Percentiles rank a stretch among this genome's conserved stretches.
Conservation (phyloP, 306 rosid genomes). For the Acacia confusa region DNA sequence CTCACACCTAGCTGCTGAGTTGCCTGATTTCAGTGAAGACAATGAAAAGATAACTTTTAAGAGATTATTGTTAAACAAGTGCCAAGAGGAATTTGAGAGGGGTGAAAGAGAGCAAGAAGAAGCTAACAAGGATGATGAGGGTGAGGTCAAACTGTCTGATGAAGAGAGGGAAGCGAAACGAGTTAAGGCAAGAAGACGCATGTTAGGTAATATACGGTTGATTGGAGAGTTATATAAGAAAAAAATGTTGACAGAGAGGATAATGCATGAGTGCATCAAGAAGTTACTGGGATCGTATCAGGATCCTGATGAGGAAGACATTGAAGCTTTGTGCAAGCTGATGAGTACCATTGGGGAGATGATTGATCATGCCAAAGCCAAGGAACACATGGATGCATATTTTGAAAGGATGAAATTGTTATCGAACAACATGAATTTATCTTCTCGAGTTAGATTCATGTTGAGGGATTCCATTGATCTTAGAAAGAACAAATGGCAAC, state of each 20-base stretch:
- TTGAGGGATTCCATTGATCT: slow-evolving; percentile 83
- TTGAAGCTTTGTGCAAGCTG: slow-evolving; percentile 91
- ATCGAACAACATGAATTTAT: slow-evolving; percentile 74
- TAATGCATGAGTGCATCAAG: slow-evolving; percentile 86
- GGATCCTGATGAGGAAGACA: slow-evolving; percentile 90
- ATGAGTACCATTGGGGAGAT: slow-evolving; percentile 99
- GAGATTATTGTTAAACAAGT: slow-evolving; percentile 83
- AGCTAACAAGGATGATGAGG: slow-evolving; percentile 87
- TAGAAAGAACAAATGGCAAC: slow-evolving; percentile 94
- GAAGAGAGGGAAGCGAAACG: slow-evolving; percentile 84
- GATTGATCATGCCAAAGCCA: slow-evolving; percentile 88
- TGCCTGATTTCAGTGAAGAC: slow-evolving; percentile 79
- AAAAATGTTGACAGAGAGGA: slow-evolving; percentile 90
- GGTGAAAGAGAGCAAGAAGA: slow-evolving; percentile 94
- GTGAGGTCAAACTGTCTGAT: slow-evolving; percentile 63
- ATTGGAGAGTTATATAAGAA: slow-evolving; percentile 94
- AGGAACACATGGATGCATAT: slow-evolving; percentile 78
- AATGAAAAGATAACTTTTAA: slow-evolving; percentile 86
- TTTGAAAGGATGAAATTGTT: slow-evolving; percentile 62
- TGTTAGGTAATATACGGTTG: slow-evolving; percentile 93
- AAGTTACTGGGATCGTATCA: slow-evolving; percentile 73
- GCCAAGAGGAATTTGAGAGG: slow-evolving; percentile 97
- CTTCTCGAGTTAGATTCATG: slow-evolving; percentile 95
- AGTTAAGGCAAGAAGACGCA: slow-evolving; percentile 80
- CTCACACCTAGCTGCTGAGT: slow-evolving; percentile 61